Conservation (phyloP, 2,329 filamentous ascomycete species). For the Colletotrichum lindemuthianum region DNA sequence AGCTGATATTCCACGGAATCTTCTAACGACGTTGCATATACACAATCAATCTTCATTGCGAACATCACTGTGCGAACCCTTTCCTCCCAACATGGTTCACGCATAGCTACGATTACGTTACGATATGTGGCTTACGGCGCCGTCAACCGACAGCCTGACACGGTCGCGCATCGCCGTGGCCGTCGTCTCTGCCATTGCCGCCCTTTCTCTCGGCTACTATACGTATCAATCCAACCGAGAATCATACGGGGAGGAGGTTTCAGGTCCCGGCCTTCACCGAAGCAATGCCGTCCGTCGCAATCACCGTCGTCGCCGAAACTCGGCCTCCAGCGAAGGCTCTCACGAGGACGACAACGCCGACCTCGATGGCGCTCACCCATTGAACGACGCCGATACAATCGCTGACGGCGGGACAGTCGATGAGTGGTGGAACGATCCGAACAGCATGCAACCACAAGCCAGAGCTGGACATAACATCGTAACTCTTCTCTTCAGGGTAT, state of each 20-base stretch:
- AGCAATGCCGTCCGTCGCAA: slow-evolving; percentile 73
- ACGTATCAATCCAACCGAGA: slow-evolving; percentile 55
- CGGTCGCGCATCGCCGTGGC: slow-evolving; percentile 66
- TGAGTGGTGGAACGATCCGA: slow-evolving; percentile 63
- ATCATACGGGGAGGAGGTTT: slow-evolving; percentile 28
- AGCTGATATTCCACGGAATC: too few relatives aligned
- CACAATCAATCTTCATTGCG: too few relatives aligned
- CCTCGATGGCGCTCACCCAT: slow-evolving; percentile 40
- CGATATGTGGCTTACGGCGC: slow-evolving; percentile 58
- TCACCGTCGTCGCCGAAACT: slow-evolving; percentile 50
- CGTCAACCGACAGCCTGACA: slow-evolving; percentile 64
- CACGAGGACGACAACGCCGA: slow-evolving; percentile 57
- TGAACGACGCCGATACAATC: slow-evolving; percentile 51
- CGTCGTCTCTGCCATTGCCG: slow-evolving; percentile 64
- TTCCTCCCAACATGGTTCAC: slow-evolving; percentile 26
- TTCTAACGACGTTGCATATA: too few relatives aligned
- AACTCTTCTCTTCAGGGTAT: slow-evolving; percentile 88
- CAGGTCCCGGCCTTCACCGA: slow-evolving; percentile 62
- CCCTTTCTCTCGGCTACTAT: slow-evolving; percentile 67
- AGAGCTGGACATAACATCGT: slow-evolving; percentile 82
- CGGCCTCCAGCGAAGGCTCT: slow-evolving; percentile 54
- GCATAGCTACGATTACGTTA: slow-evolving; percentile 27
- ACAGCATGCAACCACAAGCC: slow-evolving; percentile 52
- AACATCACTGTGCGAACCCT: too few relatives aligned
- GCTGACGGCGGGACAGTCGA: slow-evolving; percentile 53